A percentile compares a stretch with the other conserved stretches of the same genome.
phyloP scores from a whole-genome alignment of 139 green algal species.

The Pseudopediastrum boryanum region DNA sequence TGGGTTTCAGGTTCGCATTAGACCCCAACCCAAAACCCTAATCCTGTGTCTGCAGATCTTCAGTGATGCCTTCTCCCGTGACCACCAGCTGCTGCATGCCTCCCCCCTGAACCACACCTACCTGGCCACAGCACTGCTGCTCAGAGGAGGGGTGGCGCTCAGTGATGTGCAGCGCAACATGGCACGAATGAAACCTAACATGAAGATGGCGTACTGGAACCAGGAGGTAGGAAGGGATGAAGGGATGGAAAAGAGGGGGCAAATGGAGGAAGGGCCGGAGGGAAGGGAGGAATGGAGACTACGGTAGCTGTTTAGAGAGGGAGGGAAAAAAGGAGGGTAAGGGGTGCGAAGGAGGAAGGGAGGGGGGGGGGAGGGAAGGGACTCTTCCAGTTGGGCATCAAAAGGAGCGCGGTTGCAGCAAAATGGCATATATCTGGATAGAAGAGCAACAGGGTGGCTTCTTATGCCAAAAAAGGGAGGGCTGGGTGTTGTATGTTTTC shows the following conservation, averaged over 20 bases:
- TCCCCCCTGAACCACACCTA: constrained; percentile 66
- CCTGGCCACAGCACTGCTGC: constrained; percentile 76
- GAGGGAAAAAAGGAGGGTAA: background rate
- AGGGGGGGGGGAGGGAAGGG: background rate
- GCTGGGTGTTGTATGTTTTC: no score
- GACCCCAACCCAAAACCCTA: no score
- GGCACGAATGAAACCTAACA: constrained; percentile 52
- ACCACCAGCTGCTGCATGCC: constrained; percentile 70
- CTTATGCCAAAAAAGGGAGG: no score
- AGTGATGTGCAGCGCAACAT: constrained; percentile 76
- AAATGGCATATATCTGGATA: no score
- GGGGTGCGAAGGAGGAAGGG: background rate
- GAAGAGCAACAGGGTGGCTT: no score
- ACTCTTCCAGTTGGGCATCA: background rate
- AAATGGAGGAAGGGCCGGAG: background rate
- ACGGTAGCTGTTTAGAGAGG: background rate
- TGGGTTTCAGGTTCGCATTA: no score
- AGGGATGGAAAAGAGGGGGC: background rate
- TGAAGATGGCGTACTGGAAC: constrained; percentile 83
- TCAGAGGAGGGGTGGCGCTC: constrained; percentile 60
- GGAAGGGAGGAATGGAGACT: background rate
- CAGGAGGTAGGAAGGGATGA: constrained; percentile 49
- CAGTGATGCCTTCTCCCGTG: constrained; percentile 64
- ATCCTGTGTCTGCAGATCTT: constrained; percentile 60
- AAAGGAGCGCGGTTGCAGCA: background rate